Evolutionary conservation across 2,329 filamentous ascomycete species (phyloP), one percentile per base, ranked within the genome.

Genomic region (Atkinsonella hypoxylon): DNA sequence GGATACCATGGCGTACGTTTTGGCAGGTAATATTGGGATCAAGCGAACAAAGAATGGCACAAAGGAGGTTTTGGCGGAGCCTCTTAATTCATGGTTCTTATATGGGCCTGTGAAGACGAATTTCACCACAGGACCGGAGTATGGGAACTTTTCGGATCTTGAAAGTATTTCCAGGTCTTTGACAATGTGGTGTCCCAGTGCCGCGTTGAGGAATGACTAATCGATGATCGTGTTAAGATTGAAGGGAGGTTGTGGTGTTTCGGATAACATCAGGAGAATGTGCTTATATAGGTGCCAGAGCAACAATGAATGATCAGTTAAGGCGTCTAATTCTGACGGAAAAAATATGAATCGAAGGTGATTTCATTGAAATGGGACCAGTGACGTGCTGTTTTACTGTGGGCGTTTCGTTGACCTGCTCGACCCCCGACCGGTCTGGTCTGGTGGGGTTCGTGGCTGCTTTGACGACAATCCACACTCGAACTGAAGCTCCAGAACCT

Each of bases 61-160:
- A 3, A 54, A 41, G 0, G 58, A 52, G 1, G 61, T 63, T 9
- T 62, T 57, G 10, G 57, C 65, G 7, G 58, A 62, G 55, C 69
- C 69, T 9, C 54, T 66, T 34, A 70, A 66, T 43, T 62, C 65
- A 13, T 71, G 69, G 68, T 67, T 71, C 55, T 45, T 71, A 30
- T 71, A 69, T 48, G 68, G 60, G 1, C 68, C 68, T 1, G 63
- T 64, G 2, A 55, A 66, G 11, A 45, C 57, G 32, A 58, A 59
- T 1, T 47, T 58, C 15, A 62, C 54, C 1, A 48, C 40, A 11
- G 54, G 55, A 2, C 48, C 53, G 7, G 20, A 17, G 5, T 51
- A 58, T 41, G 62, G 64, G 0, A 60, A 56, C 32, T 13, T 45
- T 3, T 26, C 7, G 3, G 64, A 66, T 50, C 31, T 62, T 44